Conservation (phyloP, 169 alveolate species). For the Eimeria tenella region DNA sequence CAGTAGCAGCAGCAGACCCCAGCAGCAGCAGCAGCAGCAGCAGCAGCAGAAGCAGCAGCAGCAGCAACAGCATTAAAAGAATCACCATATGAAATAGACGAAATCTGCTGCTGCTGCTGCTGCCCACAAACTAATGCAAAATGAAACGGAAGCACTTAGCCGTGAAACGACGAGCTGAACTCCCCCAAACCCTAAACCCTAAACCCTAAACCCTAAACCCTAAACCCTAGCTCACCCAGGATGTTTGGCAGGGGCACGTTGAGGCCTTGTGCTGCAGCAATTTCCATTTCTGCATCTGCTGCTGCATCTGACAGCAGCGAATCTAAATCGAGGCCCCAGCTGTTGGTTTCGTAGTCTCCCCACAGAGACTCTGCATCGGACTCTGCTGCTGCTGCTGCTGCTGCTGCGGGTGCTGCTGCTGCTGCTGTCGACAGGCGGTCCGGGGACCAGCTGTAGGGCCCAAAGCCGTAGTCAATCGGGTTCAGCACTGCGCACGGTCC, state of each 20-base stretch:
- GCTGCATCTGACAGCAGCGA: not conserved
- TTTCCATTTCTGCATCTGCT: not conserved
- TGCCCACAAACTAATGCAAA: not conserved
- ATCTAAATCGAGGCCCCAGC: slow-evolving; percentile 27
- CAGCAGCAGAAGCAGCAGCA: no score
- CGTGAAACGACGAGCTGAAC: not conserved
- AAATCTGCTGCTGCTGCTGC: not conserved
- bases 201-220: slow-evolving; percentile 41
- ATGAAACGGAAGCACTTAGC: not conserved
- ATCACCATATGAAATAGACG: no score
- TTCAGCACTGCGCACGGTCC: not conserved
- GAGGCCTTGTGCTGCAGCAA: not conserved
- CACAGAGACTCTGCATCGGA: slow-evolving; percentile 3
- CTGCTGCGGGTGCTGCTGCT: not conserved
- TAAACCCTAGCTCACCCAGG: slow-evolving; percentile 22
- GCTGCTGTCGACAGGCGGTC: slow-evolving; percentile 6
- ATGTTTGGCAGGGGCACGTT: not conserved
- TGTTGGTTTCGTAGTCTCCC: slow-evolving; percentile 14
- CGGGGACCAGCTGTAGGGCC: not conserved
- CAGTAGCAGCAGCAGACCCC: no score
- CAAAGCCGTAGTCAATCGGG: not conserved
- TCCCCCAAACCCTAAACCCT: slow-evolving; percentile 17
- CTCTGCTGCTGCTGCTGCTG: slow-evolving; percentile 44
- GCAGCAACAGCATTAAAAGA: no score
- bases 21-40: no score